phyloP scores from a whole-genome alignment of 257 asterid genomes.

The Craterostigma plantagineum region DNA sequence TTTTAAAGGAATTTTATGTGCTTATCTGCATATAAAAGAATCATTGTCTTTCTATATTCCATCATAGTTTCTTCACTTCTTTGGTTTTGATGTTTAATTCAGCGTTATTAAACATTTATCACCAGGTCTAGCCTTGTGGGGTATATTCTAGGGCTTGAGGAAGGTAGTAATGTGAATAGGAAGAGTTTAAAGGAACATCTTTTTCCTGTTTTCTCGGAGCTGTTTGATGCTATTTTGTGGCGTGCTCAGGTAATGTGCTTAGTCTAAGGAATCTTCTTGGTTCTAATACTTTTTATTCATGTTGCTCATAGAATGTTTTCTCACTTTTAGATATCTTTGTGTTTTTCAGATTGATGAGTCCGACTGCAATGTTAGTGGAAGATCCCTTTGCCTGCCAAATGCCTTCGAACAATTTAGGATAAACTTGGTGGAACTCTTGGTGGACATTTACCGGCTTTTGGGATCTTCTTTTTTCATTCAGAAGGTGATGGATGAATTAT shows the following conservation, averaged over 20 bases:
- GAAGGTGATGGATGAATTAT: conserved; percentile 32
- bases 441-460: conserved; percentile 59
- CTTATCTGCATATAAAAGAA: background rate
- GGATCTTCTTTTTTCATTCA: conserved; percentile 43
- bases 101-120: background rate
- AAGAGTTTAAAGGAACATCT: conserved; percentile 31
- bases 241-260: conserved; percentile 46
- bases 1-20: conserved; percentile 7
- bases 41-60: background rate
- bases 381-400: conserved; percentile 47
- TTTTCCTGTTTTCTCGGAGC: conserved; percentile 49
- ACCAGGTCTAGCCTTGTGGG: conserved; percentile 73
- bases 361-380: conserved; percentile 33
- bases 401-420: conserved; percentile 69
- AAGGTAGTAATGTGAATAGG: conserved; percentile 27
- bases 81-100: conserved; percentile 10
- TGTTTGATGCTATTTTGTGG: conserved; percentile 58
- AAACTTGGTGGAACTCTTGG: conserved; percentile 64
- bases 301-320: no score
- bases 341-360: conserved; percentile 51
- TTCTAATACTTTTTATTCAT: no score
- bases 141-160: conserved; percentile 45
- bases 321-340: no score
- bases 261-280: background rate
- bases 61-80: conserved; percentile 5